Base-by-base conservation (phyloP, 169 alveolate species). In the Plasmodium sp. region DNA sequence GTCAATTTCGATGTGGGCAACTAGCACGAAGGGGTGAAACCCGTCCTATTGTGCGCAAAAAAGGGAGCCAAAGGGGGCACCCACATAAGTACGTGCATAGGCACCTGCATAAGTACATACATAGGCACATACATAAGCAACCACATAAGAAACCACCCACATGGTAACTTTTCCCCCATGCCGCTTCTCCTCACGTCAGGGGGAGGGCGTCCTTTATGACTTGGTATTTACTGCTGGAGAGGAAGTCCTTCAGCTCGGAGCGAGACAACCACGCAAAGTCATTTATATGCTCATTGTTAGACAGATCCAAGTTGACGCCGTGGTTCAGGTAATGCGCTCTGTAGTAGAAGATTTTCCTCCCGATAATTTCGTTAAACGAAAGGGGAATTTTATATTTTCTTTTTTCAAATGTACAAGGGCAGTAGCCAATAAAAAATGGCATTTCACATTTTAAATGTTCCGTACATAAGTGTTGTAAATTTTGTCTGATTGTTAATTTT, bases 191-290 rank as follows among this genome's bases (percentile, higher is more conserved):
- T 90, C 51, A 90, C 27, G 94, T 90, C 75, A 90, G 48, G 22
- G 94, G 94, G 14, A 90, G 33, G 14, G 94, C 90, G 43, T 81
- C 84, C 75, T 81, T 90, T 81, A 90, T 90, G 10, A 81, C 92
- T n/a, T 81, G 43, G 16, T 81, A 90, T 51, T 81, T 90, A 33
- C n/a, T 79, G 7, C 34, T 18, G 39, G 94, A 90, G 10, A 90
- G 56, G 54, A 81, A 90, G 16, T 79, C 71, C 34, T 74, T 82
- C 33, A 96, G 92, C 75, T 96, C 98, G 22, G 93, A 82, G n/a
- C 95, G 86, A 6, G 96, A 84, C 72, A 95, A 31, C 98, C 98
- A 96, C 36, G 98, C 98, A 85, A 86, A 81, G 33, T 96, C 98
- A 56, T 83, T 81, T 58, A 96, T 95, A 43, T 88, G 92, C 34